Base-by-base conservation (phyloP, 1,284 basidiomycete species). In the Takashimella koratensis region DNA sequence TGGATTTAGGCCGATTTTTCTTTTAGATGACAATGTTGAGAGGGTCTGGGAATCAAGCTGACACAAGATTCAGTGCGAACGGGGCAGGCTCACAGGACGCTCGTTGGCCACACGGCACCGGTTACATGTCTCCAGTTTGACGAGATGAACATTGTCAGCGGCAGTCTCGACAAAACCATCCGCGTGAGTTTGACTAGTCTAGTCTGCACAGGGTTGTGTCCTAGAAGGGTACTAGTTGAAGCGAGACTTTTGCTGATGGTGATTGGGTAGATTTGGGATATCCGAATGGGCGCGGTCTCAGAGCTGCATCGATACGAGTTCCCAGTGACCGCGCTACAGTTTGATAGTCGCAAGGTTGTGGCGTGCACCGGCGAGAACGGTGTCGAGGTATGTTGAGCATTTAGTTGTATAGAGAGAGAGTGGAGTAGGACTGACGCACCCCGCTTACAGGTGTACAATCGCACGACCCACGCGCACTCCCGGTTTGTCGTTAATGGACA, bases 101-200 rank as follows among this genome's bases (percentile, higher is more conserved):
- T 99, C 47, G 77, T 90, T 22, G 96, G 95, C 5, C 96, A 99
- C 73, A 97, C 91, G 1, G 90, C 82, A 0, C 93, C 96, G 3
- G 86, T 98, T 46, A 98, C 92, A 2, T 92, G 87, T 67, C 79
- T 99, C 20, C 96, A 98, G 72, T 98, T 99, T 67, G 96, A 99
- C 78, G 94, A 98, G 77, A 81, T 88, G 54, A 87, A 97, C 73
- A 86, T 98, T 64, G 85, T 89, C 49, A 93, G 87, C 48, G 95
- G 95, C 42, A 88, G 88, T 75, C 79, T 97, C 48, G 95, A 98
- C 78, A 95, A 93, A 78, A 87, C 90, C n/a, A 81, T 97, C 56
- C 80, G 88, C 70, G 90, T 93, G 67, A 64, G 85, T 79, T 20
- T 12, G n/a, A n/a, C n/a, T n/a, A n/a, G n/a, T n/a, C n/a, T 16